Evolutionary conservation across 345 rosid species (phyloP), one percentile per base, ranked within the genome.

Genomic region (Rhodomyrtus tomentosa): DNA sequence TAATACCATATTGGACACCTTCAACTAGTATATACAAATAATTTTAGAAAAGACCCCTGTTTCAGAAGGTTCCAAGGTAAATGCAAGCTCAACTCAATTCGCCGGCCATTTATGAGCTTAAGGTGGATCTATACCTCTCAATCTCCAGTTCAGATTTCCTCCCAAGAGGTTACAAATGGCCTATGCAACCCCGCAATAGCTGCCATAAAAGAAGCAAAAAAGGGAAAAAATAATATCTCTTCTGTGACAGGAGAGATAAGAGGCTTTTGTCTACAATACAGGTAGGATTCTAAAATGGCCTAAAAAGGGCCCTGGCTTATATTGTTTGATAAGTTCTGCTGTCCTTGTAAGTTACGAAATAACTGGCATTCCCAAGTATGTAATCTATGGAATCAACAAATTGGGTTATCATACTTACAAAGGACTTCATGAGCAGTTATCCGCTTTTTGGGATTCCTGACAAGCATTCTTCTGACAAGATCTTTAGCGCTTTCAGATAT

Each of bases 401-500:
- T 36, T 68, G 42, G 76, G 42, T 36, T 68, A 32, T 32, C 24
- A 10, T 82, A 89, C 96, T 93, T 88, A 95, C 99, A 85, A 15
- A 93, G 90, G 84, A 94, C 98, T 93, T 94, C 95, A 82, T 93
- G 93, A 53, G 96, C 98, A 68, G 91, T 91, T 11, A 96, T 86
- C 87, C 98, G 90, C 85, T 84, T 90, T 83, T 83, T 90, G 1
- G 94, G 95, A 87, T 96, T 90, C 85, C 94, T 90, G 51, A 89
- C 88, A 38, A 96, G 98, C 97, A 96, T 93, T 85, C 89, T 94
- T 74, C 89, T 91, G 42, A 95, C 91, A 85, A 96, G 89, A 92
- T 96, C 98, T 85, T 95, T 95, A 13, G 98, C 99, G 83, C 94
- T 91, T 49, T 89, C 93, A 32, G 99, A 92, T 49, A 96, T 93